Percentiles rank a stretch among this genome's conserved stretches.
Evolutionary conservation across 495 filamentous ascomycete genomes (phyloP).

Genomic region (Cryomyces minteri): DNA sequence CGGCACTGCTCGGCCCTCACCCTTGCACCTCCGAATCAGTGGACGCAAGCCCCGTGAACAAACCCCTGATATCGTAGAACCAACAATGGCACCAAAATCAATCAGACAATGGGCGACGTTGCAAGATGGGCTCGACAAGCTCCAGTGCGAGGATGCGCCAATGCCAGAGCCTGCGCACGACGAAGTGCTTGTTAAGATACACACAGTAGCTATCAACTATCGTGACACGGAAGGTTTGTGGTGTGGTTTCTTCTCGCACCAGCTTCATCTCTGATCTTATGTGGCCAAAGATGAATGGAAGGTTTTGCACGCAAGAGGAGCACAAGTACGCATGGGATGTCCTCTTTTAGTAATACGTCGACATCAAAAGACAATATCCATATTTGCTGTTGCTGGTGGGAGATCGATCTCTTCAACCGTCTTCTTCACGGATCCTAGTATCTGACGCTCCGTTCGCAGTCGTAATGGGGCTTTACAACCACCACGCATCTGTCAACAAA

Average conservation of each 20-base stretch:
- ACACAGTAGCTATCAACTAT: slow-evolving; percentile 37
- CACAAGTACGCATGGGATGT: neutral
- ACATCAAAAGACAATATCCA: neutral
- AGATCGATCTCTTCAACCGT: no score
- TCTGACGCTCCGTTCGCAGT: slow-evolving; percentile 15
- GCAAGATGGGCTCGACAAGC: slow-evolving; percentile 31
- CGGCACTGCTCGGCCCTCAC: no score
- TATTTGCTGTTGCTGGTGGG: no score
- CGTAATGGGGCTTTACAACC: slow-evolving; percentile 34
- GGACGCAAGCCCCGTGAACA: no score
- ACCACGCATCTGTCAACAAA: slow-evolving; percentile 27
- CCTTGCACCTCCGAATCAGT: no score
- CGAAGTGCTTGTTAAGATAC: slow-evolving; percentile 39
- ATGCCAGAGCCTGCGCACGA: slow-evolving; percentile 24
- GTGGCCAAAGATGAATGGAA: no score
- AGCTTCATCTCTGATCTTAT: no score
- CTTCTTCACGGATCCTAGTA: no score
- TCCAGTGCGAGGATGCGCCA: slow-evolving; percentile 22
- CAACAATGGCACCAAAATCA: no score
- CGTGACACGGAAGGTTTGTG: slow-evolving; percentile 29
- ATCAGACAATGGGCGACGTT: slow-evolving; percentile 27
- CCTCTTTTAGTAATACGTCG: neutral
- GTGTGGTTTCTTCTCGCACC: no score
- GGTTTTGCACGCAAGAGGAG: no score
- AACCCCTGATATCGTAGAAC: no score